A percentile compares a stretch with the other conserved stretches of the same genome.
phyloP scores from a whole-genome alignment of 495 filamentous ascomycete species.

The Cudoniella acicularis region DNA sequence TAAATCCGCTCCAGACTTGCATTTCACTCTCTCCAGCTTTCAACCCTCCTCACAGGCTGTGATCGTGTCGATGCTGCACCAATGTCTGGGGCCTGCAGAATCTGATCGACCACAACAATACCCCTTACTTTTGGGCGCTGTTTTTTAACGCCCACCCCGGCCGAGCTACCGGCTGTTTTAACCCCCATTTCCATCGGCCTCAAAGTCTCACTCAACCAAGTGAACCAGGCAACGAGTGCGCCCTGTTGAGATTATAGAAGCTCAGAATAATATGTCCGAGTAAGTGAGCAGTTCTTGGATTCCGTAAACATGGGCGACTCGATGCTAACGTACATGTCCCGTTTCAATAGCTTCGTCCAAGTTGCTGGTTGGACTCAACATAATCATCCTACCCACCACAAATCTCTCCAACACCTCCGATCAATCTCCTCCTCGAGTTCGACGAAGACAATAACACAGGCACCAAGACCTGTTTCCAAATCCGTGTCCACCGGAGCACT shows the following conservation, averaged over 20 bases:
- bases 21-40: neutral
- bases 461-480: conserved; percentile 21
- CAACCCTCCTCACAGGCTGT: neutral
- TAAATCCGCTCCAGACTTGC: too few species aligned
- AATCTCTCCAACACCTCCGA: conserved; percentile 42
- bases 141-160: neutral
- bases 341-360: conserved; percentile 39
- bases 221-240: neutral
- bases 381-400: conserved; percentile 33
- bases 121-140: neutral
- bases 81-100: neutral
- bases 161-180: neutral
- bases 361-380: conserved; percentile 50
- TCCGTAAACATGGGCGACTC: neutral
- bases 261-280: conserved; percentile 14
- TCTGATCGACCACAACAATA: neutral
- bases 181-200: neutral
- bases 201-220: neutral
- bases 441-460: conserved; percentile 1
- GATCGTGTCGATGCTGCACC: neutral
- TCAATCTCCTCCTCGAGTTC: conserved; percentile 37
- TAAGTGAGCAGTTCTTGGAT: conserved; percentile 1
- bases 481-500: conserved; percentile 23
- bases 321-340: neutral
- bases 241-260: neutral